A percentile compares a stretch with the other conserved stretches of the same genome.
These are phyloP conservation scores for Ceratocystis harringtonii DNA, from an alignment of 2,329 filamentous ascomycete species.

Conservation along the genomic window DNA sequence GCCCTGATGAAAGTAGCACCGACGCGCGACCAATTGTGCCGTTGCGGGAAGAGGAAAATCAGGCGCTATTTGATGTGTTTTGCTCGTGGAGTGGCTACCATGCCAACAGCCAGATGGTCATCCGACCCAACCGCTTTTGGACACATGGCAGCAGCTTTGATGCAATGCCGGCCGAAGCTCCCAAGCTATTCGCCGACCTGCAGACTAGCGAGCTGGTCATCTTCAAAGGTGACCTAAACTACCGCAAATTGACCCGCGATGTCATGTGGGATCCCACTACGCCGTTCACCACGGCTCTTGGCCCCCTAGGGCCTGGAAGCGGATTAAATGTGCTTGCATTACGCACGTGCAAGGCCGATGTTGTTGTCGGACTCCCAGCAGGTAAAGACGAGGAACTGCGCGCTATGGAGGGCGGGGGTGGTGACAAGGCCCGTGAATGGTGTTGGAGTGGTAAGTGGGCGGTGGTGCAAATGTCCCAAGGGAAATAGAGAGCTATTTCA, in stretches of 20 bases:
- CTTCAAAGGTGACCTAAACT: constrained; percentile 97
- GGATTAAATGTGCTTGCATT: constrained; percentile 75
- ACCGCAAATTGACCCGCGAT: constrained; percentile 81
- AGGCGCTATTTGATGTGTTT: constrained; percentile 62
- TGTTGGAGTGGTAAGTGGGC: constrained; percentile 95
- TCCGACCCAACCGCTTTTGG: constrained; percentile 85
- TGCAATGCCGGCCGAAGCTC: constrained; percentile 58
- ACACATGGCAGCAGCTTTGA: constrained; percentile 78
- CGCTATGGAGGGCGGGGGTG: constrained; percentile 51
- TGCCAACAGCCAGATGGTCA: constrained; percentile 64
- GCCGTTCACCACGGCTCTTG: constrained; percentile 69
- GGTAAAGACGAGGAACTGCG: constrained; percentile 73
- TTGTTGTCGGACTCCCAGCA: constrained; percentile 71
- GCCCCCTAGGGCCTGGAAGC: constrained; percentile 66
- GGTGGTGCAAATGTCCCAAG: constrained; percentile 59
- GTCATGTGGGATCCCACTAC: constrained; percentile 77
- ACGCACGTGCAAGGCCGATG: constrained; percentile 91
- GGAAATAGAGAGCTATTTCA: constrained; percentile 15
- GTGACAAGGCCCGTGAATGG: constrained; percentile 63
- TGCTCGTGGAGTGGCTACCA: constrained; percentile 67
- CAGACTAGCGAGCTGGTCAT: constrained; percentile 74
- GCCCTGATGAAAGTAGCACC: constrained; percentile 47
- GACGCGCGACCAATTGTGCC: constrained; percentile 23
- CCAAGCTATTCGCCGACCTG: constrained; percentile 58
- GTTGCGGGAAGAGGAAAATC: constrained; percentile 51